Conservation (phyloP, 257 asterid genomes). For the Fraxinus americana region DNA sequence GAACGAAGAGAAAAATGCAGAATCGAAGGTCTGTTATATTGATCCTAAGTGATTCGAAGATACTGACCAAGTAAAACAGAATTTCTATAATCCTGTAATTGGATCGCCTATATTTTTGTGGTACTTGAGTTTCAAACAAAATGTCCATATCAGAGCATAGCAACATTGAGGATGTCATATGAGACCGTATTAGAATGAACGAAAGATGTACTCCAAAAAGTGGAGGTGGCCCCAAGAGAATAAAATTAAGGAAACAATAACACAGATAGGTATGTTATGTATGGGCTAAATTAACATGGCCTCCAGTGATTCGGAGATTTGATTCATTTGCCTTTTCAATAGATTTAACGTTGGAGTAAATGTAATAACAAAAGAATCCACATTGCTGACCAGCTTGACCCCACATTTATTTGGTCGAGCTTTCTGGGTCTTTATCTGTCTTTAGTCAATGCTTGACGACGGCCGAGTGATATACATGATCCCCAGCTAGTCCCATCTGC, state of each 20-base stretch:
- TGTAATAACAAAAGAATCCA: background rate
- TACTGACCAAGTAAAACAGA: too few relatives aligned
- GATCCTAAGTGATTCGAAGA: too few relatives aligned
- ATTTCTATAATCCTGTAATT: too few relatives aligned
- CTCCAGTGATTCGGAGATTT: background rate
- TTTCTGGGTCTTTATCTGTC: slow-evolving; percentile 32
- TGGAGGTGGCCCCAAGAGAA: background rate
- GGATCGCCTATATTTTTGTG: too few relatives aligned
- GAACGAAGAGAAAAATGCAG: background rate
- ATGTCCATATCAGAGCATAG: too few relatives aligned
- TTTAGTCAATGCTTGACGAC: slow-evolving; percentile 41
- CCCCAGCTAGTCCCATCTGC: too few relatives aligned
- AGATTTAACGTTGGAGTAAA: background rate
- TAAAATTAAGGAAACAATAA: too few relatives aligned
- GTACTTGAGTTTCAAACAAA: too few relatives aligned
- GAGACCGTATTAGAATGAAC: background rate
- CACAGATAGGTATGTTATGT: too few relatives aligned
- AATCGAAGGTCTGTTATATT: background rate
- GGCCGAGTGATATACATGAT: too few relatives aligned
- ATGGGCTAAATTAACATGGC: background rate
- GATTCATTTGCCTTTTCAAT: background rate
- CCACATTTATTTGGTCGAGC: background rate
- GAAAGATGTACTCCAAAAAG: too few relatives aligned
- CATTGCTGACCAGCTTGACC: background rate
- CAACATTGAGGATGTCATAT: too few relatives aligned